Conservation (phyloP, 2,329 filamentous ascomycete genomes). For the Fusarium sororula region DNA sequence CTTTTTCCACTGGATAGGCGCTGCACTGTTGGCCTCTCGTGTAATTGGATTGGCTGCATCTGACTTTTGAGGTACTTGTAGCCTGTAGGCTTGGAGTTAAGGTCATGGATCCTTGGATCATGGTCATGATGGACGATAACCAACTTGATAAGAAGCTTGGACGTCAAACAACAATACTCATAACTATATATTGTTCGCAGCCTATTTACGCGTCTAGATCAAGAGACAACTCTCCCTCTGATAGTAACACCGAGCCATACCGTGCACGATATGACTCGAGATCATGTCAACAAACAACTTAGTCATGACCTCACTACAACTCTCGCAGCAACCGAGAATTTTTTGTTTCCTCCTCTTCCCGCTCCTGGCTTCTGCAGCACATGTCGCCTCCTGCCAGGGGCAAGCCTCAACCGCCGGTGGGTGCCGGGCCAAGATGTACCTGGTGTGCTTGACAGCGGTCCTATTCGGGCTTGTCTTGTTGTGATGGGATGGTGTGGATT, state of each 20-base stretch:
- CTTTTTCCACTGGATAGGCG: slow-evolving; percentile 24
- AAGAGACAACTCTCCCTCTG: background rate
- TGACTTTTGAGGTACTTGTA: slow-evolving; percentile 19
- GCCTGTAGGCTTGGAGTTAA: slow-evolving; percentile 13
- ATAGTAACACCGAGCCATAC: slow-evolving; percentile 7
- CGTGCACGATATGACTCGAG: slow-evolving; percentile 8
- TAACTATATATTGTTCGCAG: background rate
- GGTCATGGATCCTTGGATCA: slow-evolving; percentile 9
- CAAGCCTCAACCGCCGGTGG: slow-evolving; percentile 28
- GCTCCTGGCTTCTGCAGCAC: slow-evolving; percentile 10
- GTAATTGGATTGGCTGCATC: slow-evolving; percentile 23
- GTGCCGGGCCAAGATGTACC: slow-evolving; percentile 20
- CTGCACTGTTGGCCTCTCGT: slow-evolving; percentile 24
- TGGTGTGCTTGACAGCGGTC: slow-evolving; percentile 23
- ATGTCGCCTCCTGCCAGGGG: slow-evolving; percentile 27
- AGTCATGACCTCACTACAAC: slow-evolving; percentile 3
- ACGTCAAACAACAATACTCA: slow-evolving; percentile 8
- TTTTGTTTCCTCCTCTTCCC: slow-evolving; percentile 13
- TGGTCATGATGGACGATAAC: slow-evolving; percentile 23
- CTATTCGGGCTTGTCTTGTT: slow-evolving; percentile 29
- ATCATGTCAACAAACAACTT: slow-evolving; percentile 2
- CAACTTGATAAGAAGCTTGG: slow-evolving; percentile 12
- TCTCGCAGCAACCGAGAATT: background rate
- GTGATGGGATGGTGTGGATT: slow-evolving; percentile 25
- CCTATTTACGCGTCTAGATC: background rate